These are phyloP conservation scores for Corynespora cassiicola DNA, from an alignment of 2,329 filamentous ascomycete species.

Conservation along the genomic window DNA sequence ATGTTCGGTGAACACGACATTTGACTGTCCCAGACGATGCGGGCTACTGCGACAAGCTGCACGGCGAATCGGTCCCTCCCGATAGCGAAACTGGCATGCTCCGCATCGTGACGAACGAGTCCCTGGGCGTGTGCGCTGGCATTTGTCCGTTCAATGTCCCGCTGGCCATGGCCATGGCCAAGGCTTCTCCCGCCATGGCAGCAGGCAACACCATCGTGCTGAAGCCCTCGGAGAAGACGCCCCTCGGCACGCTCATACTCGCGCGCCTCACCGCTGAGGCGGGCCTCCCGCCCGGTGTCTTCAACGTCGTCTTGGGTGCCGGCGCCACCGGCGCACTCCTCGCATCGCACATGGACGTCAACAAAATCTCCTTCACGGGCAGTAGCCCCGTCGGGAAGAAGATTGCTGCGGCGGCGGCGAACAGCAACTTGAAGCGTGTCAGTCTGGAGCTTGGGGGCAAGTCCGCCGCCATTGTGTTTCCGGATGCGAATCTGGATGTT, in stretches of 20 bases:
- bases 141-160: conserved; percentile 84
- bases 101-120: conserved; percentile 64
- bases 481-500: conserved; percentile 48
- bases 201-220: conserved; percentile 61
- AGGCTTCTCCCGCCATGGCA: conserved; percentile 61
- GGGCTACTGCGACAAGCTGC: conserved; percentile 71
- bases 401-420: conserved; percentile 35
- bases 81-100: conserved; percentile 73
- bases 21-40: conserved; percentile 11
- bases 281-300: conserved; percentile 54
- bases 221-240: conserved; percentile 62
- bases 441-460: conserved; percentile 55
- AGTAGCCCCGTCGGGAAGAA: conserved; percentile 29
- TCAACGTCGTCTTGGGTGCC: conserved; percentile 47
- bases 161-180: conserved; percentile 69
- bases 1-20: neutral
- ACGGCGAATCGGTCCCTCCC: conserved; percentile 72
- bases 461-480: conserved; percentile 49
- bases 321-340: conserved; percentile 44
- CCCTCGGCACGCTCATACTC: conserved; percentile 37
- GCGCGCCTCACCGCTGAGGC: conserved; percentile 32
- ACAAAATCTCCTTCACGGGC: conserved; percentile 45
- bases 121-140: conserved; percentile 74
- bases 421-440: conserved; percentile 48
- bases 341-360: conserved; percentile 41